A percentile compares a stretch with the other conserved stretches of the same genome.
phyloP scores from a whole-genome alignment of 768 basidiomycete species.

The Solioccasus polychromus region DNA sequence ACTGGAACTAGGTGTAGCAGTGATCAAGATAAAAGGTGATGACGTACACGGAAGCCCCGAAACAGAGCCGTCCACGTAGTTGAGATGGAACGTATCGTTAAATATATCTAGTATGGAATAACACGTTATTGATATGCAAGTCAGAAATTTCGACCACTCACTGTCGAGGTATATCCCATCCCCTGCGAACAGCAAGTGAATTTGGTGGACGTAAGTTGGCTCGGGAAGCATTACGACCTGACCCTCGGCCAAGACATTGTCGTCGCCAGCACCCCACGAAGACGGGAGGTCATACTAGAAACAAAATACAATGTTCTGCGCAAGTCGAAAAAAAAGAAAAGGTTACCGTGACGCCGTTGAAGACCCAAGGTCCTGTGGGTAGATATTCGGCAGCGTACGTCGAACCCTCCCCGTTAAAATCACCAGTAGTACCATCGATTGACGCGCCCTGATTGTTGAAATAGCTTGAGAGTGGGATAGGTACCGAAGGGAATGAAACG shows the following conservation, averaged over 20 bases:
- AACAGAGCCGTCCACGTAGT: constrained; percentile 36
- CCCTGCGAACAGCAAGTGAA: constrained; percentile 48
- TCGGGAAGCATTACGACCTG: constrained; percentile 37
- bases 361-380: constrained; percentile 37
- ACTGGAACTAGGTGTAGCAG: constrained; percentile 28
- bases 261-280: constrained; percentile 38
- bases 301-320: not conserved
- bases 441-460: constrained; percentile 47
- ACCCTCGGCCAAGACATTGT: constrained; percentile 45
- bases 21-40: not conserved
- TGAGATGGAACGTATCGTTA: constrained; percentile 35
- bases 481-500: constrained; percentile 30
- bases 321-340: not conserved
- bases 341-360: constrained; percentile 40
- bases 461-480: constrained; percentile 30
- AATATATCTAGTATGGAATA: constrained; percentile 31
- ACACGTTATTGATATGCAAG: not conserved
- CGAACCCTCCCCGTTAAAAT: constrained; percentile 39
- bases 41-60: constrained; percentile 35
- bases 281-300: constrained; percentile 42
- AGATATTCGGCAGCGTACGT: constrained; percentile 42
- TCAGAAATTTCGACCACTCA: constrained; percentile 13
- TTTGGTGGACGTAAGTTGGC: constrained; percentile 40
- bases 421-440: constrained; percentile 32
- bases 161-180: constrained; percentile 37